Conservation (phyloP, 1,284 basidiomycete species). For the Rhodotorula sp. region DNA sequence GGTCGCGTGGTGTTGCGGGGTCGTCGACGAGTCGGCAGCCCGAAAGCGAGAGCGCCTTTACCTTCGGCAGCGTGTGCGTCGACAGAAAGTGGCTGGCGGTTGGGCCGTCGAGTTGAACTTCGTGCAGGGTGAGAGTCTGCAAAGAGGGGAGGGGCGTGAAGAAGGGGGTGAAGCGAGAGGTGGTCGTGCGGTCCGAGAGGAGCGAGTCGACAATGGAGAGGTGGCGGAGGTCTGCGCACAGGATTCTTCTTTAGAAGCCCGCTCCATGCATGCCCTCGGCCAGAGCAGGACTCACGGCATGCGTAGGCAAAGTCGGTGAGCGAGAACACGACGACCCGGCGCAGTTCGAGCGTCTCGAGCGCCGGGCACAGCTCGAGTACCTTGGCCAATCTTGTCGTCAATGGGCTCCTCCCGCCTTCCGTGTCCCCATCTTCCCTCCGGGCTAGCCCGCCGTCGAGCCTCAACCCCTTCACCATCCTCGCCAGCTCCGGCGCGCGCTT, state of each 20-base stretch:
- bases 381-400: slow-evolving; percentile 23
- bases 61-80: slow-evolving; percentile 6
- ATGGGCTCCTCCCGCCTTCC: neutral
- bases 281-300: neutral
- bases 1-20: neutral
- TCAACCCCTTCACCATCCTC: neutral
- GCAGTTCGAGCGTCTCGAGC: slow-evolving; percentile 10
- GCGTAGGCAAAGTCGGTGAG: slow-evolving; percentile 26
- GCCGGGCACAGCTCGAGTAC: slow-evolving; percentile 15
- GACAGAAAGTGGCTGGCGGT: slow-evolving; percentile 28
- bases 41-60: slow-evolving; percentile 19
- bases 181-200: slow-evolving; percentile 28
- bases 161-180: slow-evolving; percentile 26
- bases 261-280: neutral
- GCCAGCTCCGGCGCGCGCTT: slow-evolving; percentile 11
- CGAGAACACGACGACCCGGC: slow-evolving; percentile 9
- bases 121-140: slow-evolving; percentile 10
- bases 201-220: slow-evolving; percentile 8
- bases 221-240: slow-evolving; percentile 8
- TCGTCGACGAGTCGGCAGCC: slow-evolving; percentile 24
- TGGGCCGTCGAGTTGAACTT: slow-evolving; percentile 11
- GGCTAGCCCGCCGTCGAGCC: slow-evolving; percentile 6
- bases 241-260: too few relatives aligned
- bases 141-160: slow-evolving; percentile 16
- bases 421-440: neutral